phyloP scores from a whole-genome alignment of 2,329 filamentous ascomycete species.

The Fusarium sp. region DNA sequence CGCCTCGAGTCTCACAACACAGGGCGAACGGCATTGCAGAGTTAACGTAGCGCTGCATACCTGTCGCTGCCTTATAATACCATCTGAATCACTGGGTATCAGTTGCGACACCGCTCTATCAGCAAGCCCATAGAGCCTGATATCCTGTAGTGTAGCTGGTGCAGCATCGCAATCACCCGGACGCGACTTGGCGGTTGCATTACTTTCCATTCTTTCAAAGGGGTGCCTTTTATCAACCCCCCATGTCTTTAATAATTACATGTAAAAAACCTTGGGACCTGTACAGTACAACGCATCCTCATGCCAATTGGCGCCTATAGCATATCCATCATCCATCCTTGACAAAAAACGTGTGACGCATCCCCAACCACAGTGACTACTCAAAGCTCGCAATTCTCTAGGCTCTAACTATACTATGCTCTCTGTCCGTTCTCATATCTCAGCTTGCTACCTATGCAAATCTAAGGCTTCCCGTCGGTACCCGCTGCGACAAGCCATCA shows the following conservation, averaged over 20 bases:
- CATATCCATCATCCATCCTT: slow-evolving; percentile 47
- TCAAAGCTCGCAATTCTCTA: slow-evolving; percentile 32
- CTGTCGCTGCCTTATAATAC: slow-evolving; percentile 12
- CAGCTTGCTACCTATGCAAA: slow-evolving; percentile 56
- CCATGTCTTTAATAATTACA: slow-evolving; percentile 49
- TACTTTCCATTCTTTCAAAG: slow-evolving; percentile 42
- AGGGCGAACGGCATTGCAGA: slow-evolving; percentile 24
- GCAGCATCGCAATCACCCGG: no score
- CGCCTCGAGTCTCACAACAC: slow-evolving; percentile 19
- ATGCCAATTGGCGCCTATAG: slow-evolving; percentile 50
- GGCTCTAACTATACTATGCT: slow-evolving; percentile 20
- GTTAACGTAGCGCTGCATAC: slow-evolving; percentile 20
- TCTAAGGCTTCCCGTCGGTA: slow-evolving; percentile 59
- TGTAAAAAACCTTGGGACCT: slow-evolving; percentile 43
- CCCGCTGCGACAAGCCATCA: slow-evolving; percentile 59
- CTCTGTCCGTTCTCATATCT: slow-evolving; percentile 3
- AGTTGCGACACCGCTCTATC: slow-evolving; percentile 10
- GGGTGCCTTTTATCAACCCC: slow-evolving; percentile 31
- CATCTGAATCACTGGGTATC: slow-evolving; percentile 9
- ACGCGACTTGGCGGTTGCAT: slow-evolving; percentile 18
- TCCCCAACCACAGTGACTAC: slow-evolving; percentile 30
- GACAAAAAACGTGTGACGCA: slow-evolving; percentile 44
- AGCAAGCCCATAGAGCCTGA: background rate
- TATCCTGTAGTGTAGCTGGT: background rate
- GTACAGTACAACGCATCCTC: slow-evolving; percentile 50